Base-by-base conservation (phyloP, 371 early-diverging fungal species). In the Mortierella sp. region DNA sequence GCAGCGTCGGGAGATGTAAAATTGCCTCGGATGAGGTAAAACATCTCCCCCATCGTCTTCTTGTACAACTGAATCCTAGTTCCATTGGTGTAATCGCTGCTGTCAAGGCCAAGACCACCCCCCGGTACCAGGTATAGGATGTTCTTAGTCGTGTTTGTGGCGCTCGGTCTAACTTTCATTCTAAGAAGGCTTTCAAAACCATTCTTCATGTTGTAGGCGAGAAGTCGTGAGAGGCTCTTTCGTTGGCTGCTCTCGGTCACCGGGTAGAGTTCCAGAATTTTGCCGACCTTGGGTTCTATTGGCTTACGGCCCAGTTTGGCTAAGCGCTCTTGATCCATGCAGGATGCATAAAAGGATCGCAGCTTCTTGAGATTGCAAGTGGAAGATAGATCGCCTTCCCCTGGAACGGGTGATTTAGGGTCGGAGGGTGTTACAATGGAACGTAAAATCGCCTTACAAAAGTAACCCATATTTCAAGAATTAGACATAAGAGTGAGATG, bases 241-340 rank as follows among this genome's bases (percentile, higher is more conserved):
- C 34, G 34, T 5, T 34, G 34, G 34, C 11, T 34, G 5, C 31
- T 31, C 4, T 15, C 19, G 7, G 48, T 6, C 28, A 21, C 48
- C 8, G 23, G 23, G 48, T 19, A 48, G 1, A 27, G 11, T 12
- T 48, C 17, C 15, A 30, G 4, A 26, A 85, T 31, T 17, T 76
- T 49, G 14, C 60, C 50, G 7, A 84, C 31, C n/a, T 87, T 34
- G 24, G 80, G 79, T 0, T 63, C 28, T 8, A 87, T 34, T 8
- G 88, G 87, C 28, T 71, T 50, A 0, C 82, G 60, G 1, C 88
- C 85, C 15, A 61, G 63, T n/a, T 57, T 31, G 7, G 11, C 34
- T 53, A 87, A 84, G 4, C 32, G 37, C 4, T 66, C 41, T 48
- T 81, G 81, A 28, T 87, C 73, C 86, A 87, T 84, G 56, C 88